These are phyloP conservation scores for Lactifluus pinguis DNA, from an alignment of 768 basidiomycete genomes.

Conservation along the genomic window DNA sequence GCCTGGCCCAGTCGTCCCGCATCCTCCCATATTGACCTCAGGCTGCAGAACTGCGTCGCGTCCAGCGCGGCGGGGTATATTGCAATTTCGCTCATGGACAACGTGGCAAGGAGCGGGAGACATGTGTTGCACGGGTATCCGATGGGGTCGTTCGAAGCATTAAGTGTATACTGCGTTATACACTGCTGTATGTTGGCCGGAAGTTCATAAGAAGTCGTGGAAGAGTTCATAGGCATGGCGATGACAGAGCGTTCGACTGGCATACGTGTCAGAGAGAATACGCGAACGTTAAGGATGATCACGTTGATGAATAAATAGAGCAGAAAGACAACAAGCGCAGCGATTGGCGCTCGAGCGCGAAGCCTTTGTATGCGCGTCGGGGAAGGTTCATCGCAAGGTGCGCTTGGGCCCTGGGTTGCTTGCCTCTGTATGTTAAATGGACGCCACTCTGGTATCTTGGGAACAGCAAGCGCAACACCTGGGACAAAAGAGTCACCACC, in stretches of 20 bases:
- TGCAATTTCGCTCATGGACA: constrained; percentile 27
- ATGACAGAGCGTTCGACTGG: not conserved
- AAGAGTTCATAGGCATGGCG: constrained; percentile 16
- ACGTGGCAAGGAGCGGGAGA: constrained; percentile 31
- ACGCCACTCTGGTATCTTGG: constrained; percentile 27
- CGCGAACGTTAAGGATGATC: constrained; percentile 31
- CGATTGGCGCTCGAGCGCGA: constrained; percentile 27
- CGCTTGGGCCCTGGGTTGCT: constrained; percentile 13
- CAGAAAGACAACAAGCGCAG: constrained; percentile 32
- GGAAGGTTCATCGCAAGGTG: constrained; percentile 21
- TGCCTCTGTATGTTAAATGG: constrained; percentile 34
- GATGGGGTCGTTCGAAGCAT: constrained; percentile 36
- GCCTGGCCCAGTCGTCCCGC: constrained; percentile 31
- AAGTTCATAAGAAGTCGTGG: constrained; percentile 25
- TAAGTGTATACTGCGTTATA: constrained; percentile 36
- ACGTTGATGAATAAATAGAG: constrained; percentile 36
- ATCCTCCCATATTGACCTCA: constrained; percentile 36
- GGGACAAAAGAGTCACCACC: constrained; percentile 3
- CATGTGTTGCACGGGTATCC: constrained; percentile 40
- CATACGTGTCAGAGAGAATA: constrained; percentile 21
- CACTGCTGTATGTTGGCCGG: constrained; percentile 36
- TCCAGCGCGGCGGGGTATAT: constrained; percentile 28
- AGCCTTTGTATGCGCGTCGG: constrained; percentile 23
- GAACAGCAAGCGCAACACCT: constrained; percentile 25
- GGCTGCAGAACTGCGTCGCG: constrained; percentile 40